A percentile compares a stretch with the other conserved stretches of the same genome.
Conservation (phyloP, 257 asterid species). For the Solanum sparsipilum region DNA sequence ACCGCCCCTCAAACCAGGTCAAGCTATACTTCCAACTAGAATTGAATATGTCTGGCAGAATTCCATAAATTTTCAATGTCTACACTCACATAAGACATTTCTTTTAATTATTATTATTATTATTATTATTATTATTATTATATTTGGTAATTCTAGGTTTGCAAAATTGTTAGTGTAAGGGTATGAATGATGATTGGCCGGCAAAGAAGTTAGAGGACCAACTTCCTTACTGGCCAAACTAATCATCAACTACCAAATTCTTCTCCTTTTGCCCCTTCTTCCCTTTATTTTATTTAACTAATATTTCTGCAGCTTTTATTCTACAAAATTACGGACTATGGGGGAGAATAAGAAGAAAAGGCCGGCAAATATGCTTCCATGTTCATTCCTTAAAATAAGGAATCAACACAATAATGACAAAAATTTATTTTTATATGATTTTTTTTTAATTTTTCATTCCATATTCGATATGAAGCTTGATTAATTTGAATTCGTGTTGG, state of each 20-base stretch:
- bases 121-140: too few relatives aligned
- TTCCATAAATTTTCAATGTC: not conserved
- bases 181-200: not conserved
- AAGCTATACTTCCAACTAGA: too few relatives aligned
- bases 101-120: too few relatives aligned
- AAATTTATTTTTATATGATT: not conserved
- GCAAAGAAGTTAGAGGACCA: not conserved
- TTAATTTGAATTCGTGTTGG: fast-evolving
- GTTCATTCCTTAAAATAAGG: not conserved
- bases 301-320: not conserved
- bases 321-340: not conserved
- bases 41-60: too few relatives aligned
- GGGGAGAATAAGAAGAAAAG: not conserved
- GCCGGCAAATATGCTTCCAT: not conserved
- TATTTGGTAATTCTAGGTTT: not conserved
- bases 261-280: not conserved
- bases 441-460: not conserved
- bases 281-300: not conserved
- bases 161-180: not conserved
- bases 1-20: too few relatives aligned
- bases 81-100: not conserved
- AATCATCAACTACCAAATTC: not conserved
- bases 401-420: not conserved
- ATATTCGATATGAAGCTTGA: too few relatives aligned
- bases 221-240: not conserved